Evolutionary conservation across 306 rosid species (phyloP).

Genomic region (Parietaria judaica): DNA sequence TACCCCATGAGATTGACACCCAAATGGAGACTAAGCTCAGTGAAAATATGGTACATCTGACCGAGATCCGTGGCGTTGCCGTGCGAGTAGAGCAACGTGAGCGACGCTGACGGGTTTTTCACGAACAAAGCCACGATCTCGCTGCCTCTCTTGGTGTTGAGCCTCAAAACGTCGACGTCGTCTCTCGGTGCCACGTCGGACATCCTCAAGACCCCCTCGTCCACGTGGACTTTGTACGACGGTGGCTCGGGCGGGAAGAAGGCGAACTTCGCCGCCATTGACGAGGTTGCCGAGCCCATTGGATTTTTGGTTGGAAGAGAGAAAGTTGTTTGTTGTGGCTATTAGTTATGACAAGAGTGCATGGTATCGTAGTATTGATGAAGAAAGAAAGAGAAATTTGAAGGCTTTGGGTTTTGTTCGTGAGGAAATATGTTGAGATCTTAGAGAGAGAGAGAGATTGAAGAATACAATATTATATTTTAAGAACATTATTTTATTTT

Average conservation of each 20-base stretch:
- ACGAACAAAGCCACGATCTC: conserved; percentile 51
- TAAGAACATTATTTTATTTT: not conserved
- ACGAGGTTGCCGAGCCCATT: conserved; percentile 65
- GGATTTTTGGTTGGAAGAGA: not conserved
- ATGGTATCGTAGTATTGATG: conserved; percentile 18
- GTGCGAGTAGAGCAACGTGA: conserved; percentile 58
- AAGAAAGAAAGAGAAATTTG: not conserved
- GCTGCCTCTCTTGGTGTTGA: conserved; percentile 50
- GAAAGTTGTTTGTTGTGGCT: not conserved
- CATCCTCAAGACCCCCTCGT: conserved; percentile 45
- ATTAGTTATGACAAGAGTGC: conserved; percentile 10
- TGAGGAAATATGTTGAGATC: not conserved
- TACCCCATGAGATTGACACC: conserved; percentile 70
- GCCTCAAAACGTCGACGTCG: conserved; percentile 49
- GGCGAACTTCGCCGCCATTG: conserved; percentile 64
- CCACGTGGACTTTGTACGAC: conserved; percentile 23
- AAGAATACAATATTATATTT: conserved; percentile 3
- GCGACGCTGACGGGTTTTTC: conserved; percentile 47
- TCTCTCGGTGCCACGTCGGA: conserved; percentile 41
- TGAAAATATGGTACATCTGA: conserved; percentile 51
- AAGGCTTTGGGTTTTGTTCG: conserved; percentile 1
- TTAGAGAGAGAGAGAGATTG: not conserved
- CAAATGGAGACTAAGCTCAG: conserved; percentile 54
- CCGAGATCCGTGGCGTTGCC: conserved; percentile 80
- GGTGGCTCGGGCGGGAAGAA: conserved; percentile 66